phyloP scores from a whole-genome alignment of 2,329 filamentous ascomycete species.

The Fusarium metavorans region DNA sequence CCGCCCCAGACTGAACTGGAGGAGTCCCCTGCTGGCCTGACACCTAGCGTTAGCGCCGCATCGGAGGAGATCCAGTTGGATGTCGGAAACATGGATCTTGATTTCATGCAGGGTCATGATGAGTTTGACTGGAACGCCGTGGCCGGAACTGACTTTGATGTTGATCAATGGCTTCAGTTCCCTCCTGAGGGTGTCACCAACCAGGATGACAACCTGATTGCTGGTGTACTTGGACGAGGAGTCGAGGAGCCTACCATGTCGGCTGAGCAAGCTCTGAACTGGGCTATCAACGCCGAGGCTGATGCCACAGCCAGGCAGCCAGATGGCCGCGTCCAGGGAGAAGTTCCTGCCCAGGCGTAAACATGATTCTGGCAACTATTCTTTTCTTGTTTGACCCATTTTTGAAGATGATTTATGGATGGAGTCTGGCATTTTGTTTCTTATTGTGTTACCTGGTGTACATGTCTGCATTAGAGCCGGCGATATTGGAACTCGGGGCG shows the following conservation, averaged over 20 bases:
- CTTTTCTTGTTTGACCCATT: background rate
- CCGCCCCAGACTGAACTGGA: conserved; percentile 61
- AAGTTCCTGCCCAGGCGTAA: conserved; percentile 38
- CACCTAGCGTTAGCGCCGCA: conserved; percentile 59
- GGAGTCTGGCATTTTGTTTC: conserved; percentile 26
- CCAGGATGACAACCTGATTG: conserved; percentile 53
- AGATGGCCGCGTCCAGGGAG: conserved; percentile 21
- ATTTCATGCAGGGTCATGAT: conserved; percentile 60
- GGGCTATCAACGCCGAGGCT: conserved; percentile 45
- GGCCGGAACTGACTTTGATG: conserved; percentile 65
- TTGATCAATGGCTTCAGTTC: conserved; percentile 71
- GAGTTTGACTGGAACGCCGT: conserved; percentile 68
- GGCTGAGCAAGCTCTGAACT: conserved; percentile 46
- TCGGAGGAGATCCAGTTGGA: conserved; percentile 55
- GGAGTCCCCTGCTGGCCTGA: conserved; percentile 55
- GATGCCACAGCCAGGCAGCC: conserved; percentile 31
- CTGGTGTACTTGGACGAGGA: conserved; percentile 46
- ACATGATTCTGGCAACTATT: background rate
- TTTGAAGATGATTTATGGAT: conserved; percentile 7
- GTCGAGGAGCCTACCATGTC: conserved; percentile 45
- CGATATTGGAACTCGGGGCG: conserved; percentile 26
- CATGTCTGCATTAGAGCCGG: conserved; percentile 37
- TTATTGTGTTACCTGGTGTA: conserved; percentile 31
- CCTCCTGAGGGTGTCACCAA: conserved; percentile 61
- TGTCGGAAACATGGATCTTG: conserved; percentile 56